Conservation (phyloP, 305 asterid genomes). For the Fraxinus velutina region DNA sequence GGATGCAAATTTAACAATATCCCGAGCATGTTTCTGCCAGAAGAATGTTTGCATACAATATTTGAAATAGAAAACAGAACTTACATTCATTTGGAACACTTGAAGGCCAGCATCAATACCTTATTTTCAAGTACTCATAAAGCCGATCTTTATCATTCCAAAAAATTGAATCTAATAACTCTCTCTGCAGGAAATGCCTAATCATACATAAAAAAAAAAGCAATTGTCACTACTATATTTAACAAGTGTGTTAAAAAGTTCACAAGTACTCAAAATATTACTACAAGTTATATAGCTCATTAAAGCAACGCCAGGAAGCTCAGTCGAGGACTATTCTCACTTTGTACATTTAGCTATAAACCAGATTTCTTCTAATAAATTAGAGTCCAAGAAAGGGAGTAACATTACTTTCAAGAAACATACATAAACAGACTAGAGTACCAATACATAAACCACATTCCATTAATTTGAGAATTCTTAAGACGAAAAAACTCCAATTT, state of each 20-base stretch:
- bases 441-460: constrained; percentile 1
- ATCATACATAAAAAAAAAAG: neutral
- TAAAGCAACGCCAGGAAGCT: neutral
- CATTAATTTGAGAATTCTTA: neutral
- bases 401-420: constrained; percentile 5
- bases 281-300: constrained; percentile 22
- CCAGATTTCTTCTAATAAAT: neutral
- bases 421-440: neutral
- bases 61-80: constrained; percentile 9
- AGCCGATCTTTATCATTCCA: constrained; percentile 12
- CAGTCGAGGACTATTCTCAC: constrained; percentile 6
- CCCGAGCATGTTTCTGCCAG: neutral
- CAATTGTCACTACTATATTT: neutral
- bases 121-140: constrained; percentile 15
- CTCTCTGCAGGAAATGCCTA: constrained; percentile 11
- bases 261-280: constrained; percentile 14
- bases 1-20: constrained; percentile 4
- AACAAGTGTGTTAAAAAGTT: neutral
- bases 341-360: constrained; percentile 1
- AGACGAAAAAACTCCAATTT: neutral
- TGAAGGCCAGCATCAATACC: constrained; percentile 16
- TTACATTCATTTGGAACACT: constrained; percentile 31
- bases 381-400: constrained; percentile 4
- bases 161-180: neutral
- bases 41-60: neutral